Percentiles rank a stretch among this genome's conserved stretches.
Conservation (phyloP, 2,329 filamentous ascomycete genomes). For the Huntiella omanensis region DNA sequence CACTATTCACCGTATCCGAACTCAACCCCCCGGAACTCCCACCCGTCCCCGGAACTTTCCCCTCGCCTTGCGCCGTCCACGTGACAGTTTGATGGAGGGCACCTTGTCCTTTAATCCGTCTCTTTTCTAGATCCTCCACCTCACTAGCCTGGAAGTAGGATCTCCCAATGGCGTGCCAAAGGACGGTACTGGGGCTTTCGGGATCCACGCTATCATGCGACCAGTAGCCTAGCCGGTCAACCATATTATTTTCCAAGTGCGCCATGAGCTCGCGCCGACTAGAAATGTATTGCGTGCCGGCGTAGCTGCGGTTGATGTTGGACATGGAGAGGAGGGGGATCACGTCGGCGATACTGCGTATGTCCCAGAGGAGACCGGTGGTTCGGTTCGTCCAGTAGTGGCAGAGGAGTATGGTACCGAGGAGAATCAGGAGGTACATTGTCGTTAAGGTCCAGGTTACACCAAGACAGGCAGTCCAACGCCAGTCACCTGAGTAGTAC, state of each 20-base stretch:
- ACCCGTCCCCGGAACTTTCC: neutral
- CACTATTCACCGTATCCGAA: slow-evolving; percentile 3
- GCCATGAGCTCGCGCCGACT: slow-evolving; percentile 31
- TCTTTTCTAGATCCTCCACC: slow-evolving; percentile 1
- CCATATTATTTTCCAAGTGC: slow-evolving; percentile 34
- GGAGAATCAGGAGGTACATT: slow-evolving; percentile 49
- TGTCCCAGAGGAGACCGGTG: slow-evolving; percentile 74
- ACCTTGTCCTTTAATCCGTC: slow-evolving; percentile 1
- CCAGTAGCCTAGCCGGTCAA: slow-evolving; percentile 76
- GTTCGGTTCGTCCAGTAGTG: slow-evolving; percentile 44
- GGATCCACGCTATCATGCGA: slow-evolving; percentile 23
- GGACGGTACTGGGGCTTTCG: slow-evolving; percentile 38
- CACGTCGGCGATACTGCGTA: slow-evolving; percentile 63
- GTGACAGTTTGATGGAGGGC: no score
- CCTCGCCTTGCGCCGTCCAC: no score
- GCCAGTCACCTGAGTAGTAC: slow-evolving; percentile 41
- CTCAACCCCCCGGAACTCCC: neutral
- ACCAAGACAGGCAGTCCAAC: slow-evolving; percentile 61
- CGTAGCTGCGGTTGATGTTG: slow-evolving; percentile 58
- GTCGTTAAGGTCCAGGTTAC: slow-evolving; percentile 61
- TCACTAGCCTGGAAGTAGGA: slow-evolving; percentile 10
- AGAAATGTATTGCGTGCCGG: slow-evolving; percentile 44
- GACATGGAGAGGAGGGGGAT: slow-evolving; percentile 61
- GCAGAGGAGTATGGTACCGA: slow-evolving; percentile 38
- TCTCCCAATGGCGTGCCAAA: slow-evolving; percentile 63